Conservation (phyloP, 257 asterid species). For the Forsythia viridissima region DNA sequence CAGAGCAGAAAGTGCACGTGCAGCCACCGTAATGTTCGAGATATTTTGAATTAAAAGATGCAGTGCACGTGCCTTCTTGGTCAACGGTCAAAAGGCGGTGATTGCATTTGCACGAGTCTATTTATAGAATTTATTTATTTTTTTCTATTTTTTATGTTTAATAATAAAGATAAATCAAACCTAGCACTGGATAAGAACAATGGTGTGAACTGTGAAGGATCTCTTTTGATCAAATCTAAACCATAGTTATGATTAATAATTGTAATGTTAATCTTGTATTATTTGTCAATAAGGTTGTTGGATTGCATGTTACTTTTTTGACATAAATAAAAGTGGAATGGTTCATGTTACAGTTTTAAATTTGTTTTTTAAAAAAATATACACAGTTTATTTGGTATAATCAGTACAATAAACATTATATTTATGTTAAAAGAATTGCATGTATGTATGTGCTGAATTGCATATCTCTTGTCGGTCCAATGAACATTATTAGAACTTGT, state of each 20-base stretch:
- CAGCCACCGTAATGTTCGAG: conserved; percentile 41
- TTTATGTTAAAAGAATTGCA: too few relatives aligned
- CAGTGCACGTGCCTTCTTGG: conserved; percentile 66
- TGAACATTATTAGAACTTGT: too few relatives aligned
- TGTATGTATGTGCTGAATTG: too few relatives aligned
- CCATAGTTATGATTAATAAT: background rate
- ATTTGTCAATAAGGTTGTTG: background rate
- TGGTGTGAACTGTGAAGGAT: background rate
- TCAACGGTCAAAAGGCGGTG: conserved; percentile 66
- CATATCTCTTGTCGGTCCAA: too few relatives aligned
- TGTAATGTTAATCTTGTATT: background rate
- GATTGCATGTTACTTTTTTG: background rate
- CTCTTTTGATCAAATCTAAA: background rate
- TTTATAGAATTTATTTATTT: conserved; percentile 5
- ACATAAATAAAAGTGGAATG: too few relatives aligned
- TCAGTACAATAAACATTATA: too few relatives aligned
- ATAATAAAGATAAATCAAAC: background rate
- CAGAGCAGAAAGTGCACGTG: conserved; percentile 35
- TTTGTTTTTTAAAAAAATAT: too few relatives aligned
- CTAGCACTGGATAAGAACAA: too few relatives aligned
- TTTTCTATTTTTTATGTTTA: background rate
- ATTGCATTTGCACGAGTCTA: conserved; percentile 60
- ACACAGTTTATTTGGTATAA: too few relatives aligned
- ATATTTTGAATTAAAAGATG: conserved; percentile 62
- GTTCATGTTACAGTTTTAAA: too few relatives aligned